Conservation (phyloP, 176 grass and related monocot genomes). For the Triticum aestivum region DNA sequence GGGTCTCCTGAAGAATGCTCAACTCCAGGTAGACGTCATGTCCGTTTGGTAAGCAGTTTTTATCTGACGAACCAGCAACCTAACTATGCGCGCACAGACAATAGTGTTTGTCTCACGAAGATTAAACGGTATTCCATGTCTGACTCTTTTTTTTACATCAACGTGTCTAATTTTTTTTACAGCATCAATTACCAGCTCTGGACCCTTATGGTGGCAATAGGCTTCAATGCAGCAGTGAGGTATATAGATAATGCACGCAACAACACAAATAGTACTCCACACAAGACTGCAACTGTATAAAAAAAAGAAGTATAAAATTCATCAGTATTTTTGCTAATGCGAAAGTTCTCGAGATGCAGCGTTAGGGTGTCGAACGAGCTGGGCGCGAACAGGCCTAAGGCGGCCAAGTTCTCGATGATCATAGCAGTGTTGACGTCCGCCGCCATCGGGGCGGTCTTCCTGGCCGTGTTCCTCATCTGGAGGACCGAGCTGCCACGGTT, state of each 20-base stretch:
- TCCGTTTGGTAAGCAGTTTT: conserved; percentile 65
- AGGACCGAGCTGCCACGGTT: conserved; percentile 51
- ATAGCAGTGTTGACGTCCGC: conserved; percentile 67
- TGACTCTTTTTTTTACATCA: too few species aligned
- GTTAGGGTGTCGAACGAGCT: conserved; percentile 96
- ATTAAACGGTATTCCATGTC: too few species aligned
- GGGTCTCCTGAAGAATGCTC: conserved; percentile 61
- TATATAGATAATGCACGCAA: conserved; percentile 7
- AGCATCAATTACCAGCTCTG: conserved; percentile 95
- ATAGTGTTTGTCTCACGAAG: too few species aligned
- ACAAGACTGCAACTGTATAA: too few species aligned
- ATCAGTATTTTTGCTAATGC: too few species aligned
- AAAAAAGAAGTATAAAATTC: too few species aligned
- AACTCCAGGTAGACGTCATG: conserved; percentile 68
- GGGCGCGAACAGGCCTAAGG: conserved; percentile 62
- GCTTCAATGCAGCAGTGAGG: conserved; percentile 89
- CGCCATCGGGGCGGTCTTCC: conserved; percentile 51
- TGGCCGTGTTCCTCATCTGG: conserved; percentile 62
- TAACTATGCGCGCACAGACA: neutral
- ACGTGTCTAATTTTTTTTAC: neutral
- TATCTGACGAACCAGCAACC: neutral
- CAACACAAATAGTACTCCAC: neutral
- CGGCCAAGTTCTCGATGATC: conserved; percentile 73
- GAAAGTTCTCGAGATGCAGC: conserved; percentile 23
- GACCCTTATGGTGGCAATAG: conserved; percentile 84